Evolutionary conservation across 1,139 yeast genomes (phyloP).

Genomic region (Blastobotrys malaysiensis): DNA sequence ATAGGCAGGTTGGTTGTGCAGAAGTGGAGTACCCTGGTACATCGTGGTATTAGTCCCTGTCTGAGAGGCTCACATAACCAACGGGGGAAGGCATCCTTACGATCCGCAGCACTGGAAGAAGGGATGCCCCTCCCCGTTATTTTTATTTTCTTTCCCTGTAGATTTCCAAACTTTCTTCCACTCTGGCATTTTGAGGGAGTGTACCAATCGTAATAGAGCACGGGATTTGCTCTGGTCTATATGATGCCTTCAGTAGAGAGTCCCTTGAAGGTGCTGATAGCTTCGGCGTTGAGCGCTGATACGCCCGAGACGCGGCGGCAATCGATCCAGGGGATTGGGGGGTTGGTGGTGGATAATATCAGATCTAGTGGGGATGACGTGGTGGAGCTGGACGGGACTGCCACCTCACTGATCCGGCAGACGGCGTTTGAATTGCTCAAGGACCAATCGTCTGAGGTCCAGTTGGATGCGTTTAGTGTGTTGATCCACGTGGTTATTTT

Average conservation of each 20-base stretch:
- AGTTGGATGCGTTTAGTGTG: neutral
- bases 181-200: too few species aligned
- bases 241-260: neutral
- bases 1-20: too few species aligned
- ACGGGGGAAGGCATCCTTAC: neutral
- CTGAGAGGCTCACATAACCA: neutral
- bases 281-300: neutral
- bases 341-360: neutral
- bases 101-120: neutral
- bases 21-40: too few species aligned
- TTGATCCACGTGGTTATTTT: neutral
- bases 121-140: neutral
- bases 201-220: too few species aligned
- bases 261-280: neutral
- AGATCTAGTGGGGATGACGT: neutral
- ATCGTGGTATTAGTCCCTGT: too few species aligned
- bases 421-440: neutral
- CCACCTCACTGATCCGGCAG: neutral
- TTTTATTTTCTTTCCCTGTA: neutral
- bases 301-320: neutral
- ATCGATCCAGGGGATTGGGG: neutral
- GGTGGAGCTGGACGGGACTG: neutral
- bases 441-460: neutral
- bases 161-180: too few species aligned
- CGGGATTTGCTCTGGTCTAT: neutral